phyloP scores from a whole-genome alignment of 768 basidiomycete genomes.

The Phylloporus arenicola region DNA sequence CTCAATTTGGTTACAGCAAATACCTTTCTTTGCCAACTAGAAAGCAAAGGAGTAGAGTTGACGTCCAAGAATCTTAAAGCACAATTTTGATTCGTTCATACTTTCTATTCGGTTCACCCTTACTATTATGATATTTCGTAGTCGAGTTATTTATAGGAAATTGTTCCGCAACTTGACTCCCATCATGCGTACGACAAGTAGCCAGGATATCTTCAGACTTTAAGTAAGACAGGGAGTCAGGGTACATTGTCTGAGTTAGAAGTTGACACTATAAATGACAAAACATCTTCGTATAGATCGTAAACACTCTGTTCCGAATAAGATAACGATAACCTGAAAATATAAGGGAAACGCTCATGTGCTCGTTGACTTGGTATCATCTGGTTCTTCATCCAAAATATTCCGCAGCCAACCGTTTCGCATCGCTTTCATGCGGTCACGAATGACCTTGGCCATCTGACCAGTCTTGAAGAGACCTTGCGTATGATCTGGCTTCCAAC shows the following conservation, averaged over 20 bases:
- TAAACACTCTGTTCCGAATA: background rate
- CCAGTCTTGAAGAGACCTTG: constrained; percentile 26
- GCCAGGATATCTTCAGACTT: too few species aligned
- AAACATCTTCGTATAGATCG: background rate
- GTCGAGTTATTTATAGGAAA: too few species aligned
- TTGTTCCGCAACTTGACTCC: too few species aligned
- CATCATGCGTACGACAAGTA: too few species aligned
- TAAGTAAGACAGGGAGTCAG: background rate
- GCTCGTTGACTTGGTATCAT: background rate
- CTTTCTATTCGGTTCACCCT: background rate
- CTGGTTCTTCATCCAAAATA: constrained; percentile 16
- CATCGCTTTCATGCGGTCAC: constrained; percentile 26
- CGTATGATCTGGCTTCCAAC: constrained; percentile 32
- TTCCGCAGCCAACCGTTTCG: constrained; percentile 10
- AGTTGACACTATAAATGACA: background rate
- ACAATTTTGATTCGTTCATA: background rate
- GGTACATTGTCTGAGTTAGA: background rate
- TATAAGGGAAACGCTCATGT: background rate
- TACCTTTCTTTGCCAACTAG: background rate
- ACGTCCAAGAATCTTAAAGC: too few species aligned
- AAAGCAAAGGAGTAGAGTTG: background rate
- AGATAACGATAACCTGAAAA: background rate
- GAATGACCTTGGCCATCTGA: constrained; percentile 23
- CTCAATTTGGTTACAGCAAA: constrained; percentile 4
- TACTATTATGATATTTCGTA: background rate